Base-by-base conservation (phyloP, 108 stramenopile species). In the Schizochytrium sp. region DNA sequence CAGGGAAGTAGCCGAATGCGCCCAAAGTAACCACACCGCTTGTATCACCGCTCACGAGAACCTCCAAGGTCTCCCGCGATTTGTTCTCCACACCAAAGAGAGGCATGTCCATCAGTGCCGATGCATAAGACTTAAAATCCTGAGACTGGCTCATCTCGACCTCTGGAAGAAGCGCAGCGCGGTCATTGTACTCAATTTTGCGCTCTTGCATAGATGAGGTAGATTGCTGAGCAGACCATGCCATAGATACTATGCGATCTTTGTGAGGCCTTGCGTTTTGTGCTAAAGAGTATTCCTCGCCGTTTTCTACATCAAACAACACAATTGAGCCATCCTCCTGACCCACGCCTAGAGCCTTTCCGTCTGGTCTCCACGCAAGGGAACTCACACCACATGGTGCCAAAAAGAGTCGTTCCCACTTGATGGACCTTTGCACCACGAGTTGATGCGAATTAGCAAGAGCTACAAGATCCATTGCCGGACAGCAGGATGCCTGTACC, bases 101-200 rank as follows among this genome's bases (percentile, higher is more conserved):
- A 10, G 76, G 76, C 76, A 83, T 83, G 28, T 83, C 76, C 76
- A 83, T 83, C n/a, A 83, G 76, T 53, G 76, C 76, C 38, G 76
- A 83, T 0, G 76, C 76, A 53, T 55, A 55, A 13, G 76, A 83
- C 13, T 83, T 55, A 2, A 83, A 83, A 38, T 38, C 76, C 0
- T 17, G 50, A 56, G 47, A 50, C 50, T 69, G 64, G 64, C 64
- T 44, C 64, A 69, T 69, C 5, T 69, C 64, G 12, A 69, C 64
- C 64, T 69, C 64, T 38, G 64, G 64, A 0, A 69, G 64, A 0
- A 69, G 64, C 19, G 64, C 64, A 0, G 64, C 64, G 12, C 64
- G 7, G 28, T 69, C 64, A 0, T 15, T 8, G 44, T 44, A 69
- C 10, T 69, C 64, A 44, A 28, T 10, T 44, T 69, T 69, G 64